Conservation (phyloP, 2,329 filamentous ascomycete genomes). For the Emericellopsis cladophorae region DNA sequence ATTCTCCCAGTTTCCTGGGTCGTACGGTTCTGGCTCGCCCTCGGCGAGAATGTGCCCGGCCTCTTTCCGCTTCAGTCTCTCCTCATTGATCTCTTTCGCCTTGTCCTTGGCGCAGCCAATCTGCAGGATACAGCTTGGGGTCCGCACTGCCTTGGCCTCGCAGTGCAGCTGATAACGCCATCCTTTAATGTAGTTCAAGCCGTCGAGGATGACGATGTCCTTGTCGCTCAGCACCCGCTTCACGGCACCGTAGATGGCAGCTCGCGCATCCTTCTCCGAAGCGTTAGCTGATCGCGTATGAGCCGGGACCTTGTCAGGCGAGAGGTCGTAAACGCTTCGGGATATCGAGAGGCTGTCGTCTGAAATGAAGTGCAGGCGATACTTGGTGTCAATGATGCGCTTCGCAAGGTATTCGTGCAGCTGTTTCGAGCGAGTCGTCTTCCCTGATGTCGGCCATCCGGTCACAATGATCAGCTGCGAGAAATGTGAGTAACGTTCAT, state of each 20-base stretch:
- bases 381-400: slow-evolving; percentile 37
- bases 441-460: slow-evolving; percentile 56
- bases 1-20: slow-evolving; percentile 57
- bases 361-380: slow-evolving; percentile 62
- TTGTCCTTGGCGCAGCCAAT: slow-evolving; percentile 42
- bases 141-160: slow-evolving; percentile 69
- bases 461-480: slow-evolving; percentile 52
- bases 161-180: slow-evolving; percentile 80
- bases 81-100: slow-evolving; percentile 46
- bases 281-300: slow-evolving; percentile 59
- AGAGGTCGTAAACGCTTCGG: slow-evolving; percentile 59
- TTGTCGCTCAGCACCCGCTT: slow-evolving; percentile 61
- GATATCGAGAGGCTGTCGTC: slow-evolving; percentile 59
- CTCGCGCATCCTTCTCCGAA: slow-evolving; percentile 71
- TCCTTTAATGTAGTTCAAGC: slow-evolving; percentile 80
- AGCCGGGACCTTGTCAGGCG: slow-evolving; percentile 32
- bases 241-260: slow-evolving; percentile 62
- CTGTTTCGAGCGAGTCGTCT: slow-evolving; percentile 53
- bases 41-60: slow-evolving; percentile 2
- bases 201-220: slow-evolving; percentile 70
- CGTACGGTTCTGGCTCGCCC: slow-evolving; percentile 29
- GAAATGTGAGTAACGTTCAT: too few species aligned
- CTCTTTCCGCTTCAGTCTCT: slow-evolving; percentile 24
- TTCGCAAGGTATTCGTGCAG: slow-evolving; percentile 51
- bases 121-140: slow-evolving; percentile 62